phyloP scores from a whole-genome alignment of 305 asterid genomes.

The Lippia alba region DNA sequence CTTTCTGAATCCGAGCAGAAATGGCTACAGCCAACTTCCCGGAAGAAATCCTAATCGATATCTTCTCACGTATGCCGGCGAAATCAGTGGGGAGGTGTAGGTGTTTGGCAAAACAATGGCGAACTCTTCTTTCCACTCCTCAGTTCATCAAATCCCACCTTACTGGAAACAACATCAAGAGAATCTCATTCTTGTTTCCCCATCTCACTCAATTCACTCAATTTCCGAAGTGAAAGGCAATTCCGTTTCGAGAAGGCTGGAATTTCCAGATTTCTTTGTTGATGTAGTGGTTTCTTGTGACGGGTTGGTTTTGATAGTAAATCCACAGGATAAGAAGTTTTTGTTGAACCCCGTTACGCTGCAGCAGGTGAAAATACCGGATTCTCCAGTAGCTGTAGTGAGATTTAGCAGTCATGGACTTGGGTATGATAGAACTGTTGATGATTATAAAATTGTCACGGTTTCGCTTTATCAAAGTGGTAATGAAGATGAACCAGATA shows the following conservation, averaged over 20 bases:
- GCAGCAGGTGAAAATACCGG: constrained; percentile 33
- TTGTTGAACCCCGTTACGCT: constrained; percentile 50
- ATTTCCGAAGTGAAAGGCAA: constrained; percentile 5
- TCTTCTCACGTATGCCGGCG: constrained; percentile 45
- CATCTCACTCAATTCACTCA: constrained; percentile 25
- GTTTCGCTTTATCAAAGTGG: constrained; percentile 41
- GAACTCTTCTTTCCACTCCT: constrained; percentile 35
- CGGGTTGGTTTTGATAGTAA: constrained; percentile 46
- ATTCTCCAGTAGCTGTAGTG: constrained; percentile 28
- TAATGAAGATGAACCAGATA: constrained; percentile 40
- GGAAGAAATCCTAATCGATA: constrained; percentile 45
- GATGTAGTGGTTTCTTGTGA: constrained; percentile 48
- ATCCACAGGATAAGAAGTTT: constrained; percentile 4
- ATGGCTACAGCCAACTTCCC: constrained; percentile 35
- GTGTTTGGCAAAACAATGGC: constrained; percentile 49
- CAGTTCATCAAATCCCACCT: constrained; percentile 45
- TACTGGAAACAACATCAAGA: constrained; percentile 18
- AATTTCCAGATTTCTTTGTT: not conserved
- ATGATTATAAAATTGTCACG: constrained; percentile 58
- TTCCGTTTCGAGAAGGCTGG: constrained; percentile 8
- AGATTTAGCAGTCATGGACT: constrained; percentile 46
- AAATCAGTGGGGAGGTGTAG: constrained; percentile 53
- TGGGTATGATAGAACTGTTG: constrained; percentile 48
- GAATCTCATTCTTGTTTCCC: constrained; percentile 31
- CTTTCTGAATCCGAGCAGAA: not conserved